These are phyloP conservation scores for Microsporum audouinii DNA, from an alignment of 2,329 filamentous ascomycete genomes.

Conservation along the genomic window DNA sequence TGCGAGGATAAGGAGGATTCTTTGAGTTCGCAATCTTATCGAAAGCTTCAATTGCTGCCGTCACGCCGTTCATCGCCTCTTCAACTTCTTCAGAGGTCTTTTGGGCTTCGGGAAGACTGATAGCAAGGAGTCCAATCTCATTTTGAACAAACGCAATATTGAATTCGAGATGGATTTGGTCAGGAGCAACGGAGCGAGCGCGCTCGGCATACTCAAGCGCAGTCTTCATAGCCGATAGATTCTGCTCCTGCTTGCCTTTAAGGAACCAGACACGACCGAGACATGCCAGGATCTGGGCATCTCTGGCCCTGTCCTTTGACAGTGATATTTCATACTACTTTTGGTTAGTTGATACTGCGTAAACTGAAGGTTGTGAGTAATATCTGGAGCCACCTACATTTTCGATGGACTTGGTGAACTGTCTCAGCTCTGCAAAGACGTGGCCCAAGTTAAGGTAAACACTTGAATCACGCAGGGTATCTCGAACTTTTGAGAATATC, in stretches of 20 bases:
- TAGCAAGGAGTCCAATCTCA: slow-evolving; percentile 73
- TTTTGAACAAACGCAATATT: slow-evolving; percentile 97
- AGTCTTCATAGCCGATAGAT: slow-evolving; percentile 50
- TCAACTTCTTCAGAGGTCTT: slow-evolving; percentile 71
- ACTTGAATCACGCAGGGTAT: slow-evolving; percentile 77
- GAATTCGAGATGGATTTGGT: slow-evolving; percentile 87
- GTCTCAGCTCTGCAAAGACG: slow-evolving; percentile 78
- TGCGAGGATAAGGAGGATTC: slow-evolving; percentile 73
- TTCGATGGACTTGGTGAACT: slow-evolving; percentile 85
- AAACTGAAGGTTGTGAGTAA: not conserved
- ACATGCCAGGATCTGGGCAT: slow-evolving; percentile 70
- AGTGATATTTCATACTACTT: slow-evolving; percentile 70
- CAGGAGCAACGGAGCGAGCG: slow-evolving; percentile 64
- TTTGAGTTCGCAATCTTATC: slow-evolving; percentile 49
- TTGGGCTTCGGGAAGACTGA: slow-evolving; percentile 61
- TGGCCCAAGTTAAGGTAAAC: slow-evolving; percentile 91
- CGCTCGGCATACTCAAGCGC: slow-evolving; percentile 52
- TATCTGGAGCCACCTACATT: slow-evolving; percentile 36
- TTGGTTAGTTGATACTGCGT: slow-evolving; percentile 6
- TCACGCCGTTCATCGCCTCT: slow-evolving; percentile 66
- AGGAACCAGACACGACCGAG: slow-evolving; percentile 79
- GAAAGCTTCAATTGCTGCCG: slow-evolving; percentile 67
- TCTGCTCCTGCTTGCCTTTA: slow-evolving; percentile 60
- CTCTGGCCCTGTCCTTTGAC: slow-evolving; percentile 64
- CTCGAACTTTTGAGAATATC: slow-evolving; percentile 80